phyloP scores from a whole-genome alignment of 2,329 filamentous ascomycete species.

The Mycocentrospora acerina region DNA sequence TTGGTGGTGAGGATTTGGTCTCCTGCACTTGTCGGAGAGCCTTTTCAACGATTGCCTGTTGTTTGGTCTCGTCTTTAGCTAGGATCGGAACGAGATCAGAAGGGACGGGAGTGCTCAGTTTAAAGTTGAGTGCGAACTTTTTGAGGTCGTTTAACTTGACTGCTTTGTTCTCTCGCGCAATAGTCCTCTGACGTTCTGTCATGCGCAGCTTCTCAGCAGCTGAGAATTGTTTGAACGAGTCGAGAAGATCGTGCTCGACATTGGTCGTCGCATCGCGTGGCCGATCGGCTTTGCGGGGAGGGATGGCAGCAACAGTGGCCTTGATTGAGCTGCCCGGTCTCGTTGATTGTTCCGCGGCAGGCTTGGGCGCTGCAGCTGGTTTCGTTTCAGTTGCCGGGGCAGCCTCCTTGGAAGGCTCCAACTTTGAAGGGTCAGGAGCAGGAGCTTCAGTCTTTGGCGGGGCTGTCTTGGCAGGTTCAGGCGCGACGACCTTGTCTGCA shows the following conservation, averaged over 20 bases:
- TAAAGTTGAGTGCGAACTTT: constrained; percentile 93
- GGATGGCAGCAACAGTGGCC: constrained; percentile 25
- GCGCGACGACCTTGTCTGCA: constrained; percentile 17
- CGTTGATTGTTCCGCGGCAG: constrained; percentile 23
- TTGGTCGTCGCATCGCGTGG: constrained; percentile 59
- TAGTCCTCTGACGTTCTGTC: constrained; percentile 56
- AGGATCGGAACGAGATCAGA: constrained; percentile 91
- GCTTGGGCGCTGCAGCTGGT: constrained; percentile 19
- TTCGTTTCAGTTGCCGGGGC: constrained; percentile 21
- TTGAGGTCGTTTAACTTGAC: constrained; percentile 92
- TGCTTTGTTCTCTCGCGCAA: constrained; percentile 73
- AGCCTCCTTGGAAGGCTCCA: constrained; percentile 18
- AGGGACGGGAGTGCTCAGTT: constrained; percentile 88
- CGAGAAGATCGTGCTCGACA: constrained; percentile 61
- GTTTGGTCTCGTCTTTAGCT: constrained; percentile 93
- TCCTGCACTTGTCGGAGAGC: constrained; percentile 73
- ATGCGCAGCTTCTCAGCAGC: constrained; percentile 62
- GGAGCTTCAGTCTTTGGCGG: constrained; percentile 2
- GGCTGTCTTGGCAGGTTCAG: constrained; percentile 22
- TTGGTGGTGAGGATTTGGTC: constrained; percentile 39
- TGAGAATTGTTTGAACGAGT: constrained; percentile 66
- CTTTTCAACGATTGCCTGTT: constrained; percentile 88
- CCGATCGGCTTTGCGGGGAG: constrained; percentile 40
- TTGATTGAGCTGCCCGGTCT: constrained; percentile 35
- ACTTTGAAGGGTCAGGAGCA: constrained; percentile 8